Evolutionary conservation across 2,329 filamentous ascomycete species (phyloP), one percentile per base, ranked within the genome.

Genomic region (Arthroderma sp.): DNA sequence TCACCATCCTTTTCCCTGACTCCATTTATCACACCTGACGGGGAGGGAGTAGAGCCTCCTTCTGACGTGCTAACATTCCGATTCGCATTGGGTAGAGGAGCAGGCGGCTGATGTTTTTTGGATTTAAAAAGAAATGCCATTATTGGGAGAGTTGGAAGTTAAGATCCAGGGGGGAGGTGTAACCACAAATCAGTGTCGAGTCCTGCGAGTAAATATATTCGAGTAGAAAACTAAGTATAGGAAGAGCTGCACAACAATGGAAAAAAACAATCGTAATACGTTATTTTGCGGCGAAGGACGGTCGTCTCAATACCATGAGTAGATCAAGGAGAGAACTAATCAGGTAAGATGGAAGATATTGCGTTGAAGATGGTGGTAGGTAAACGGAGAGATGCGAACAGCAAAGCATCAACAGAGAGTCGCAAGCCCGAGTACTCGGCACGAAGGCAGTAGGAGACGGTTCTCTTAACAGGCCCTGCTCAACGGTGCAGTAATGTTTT

Each of bases 41-140:
- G 61, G 36, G 68, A 62, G 40, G 50, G 49, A 5, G 59, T 57
- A 36, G 67, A 53, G 36, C 65, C 57, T 38, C 69, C 76, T 58
- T 78, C 73, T 38, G 75, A 73, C 15, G 72, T 75, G 48, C 72
- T 68, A 44, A 76, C 68, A 48, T 76, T 74, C 55, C 75, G 67
- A 22, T 70, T 68, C 42, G 72, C 71, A n/a, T 72, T 63, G 38
- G 75, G 73, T 30, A 76, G 66, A 15, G 54, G 51, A 36, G 66
- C 65, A 52, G 55, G 52, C 47, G 78, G 75, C 63, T 82, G 79
- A 59, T 77, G 74, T 66, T 85, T 86, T 68, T 86, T 87, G 46
- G 80, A 84, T 64, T 86, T 86, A 71, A 87, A 87, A 50, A 87
- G 73, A 65, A 87, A 87, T 53, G 83, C 80, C 83, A 87, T 87